These are phyloP conservation scores for Psidium guajava DNA, from an alignment of 345 rosid genomes.

Conservation along the genomic window DNA sequence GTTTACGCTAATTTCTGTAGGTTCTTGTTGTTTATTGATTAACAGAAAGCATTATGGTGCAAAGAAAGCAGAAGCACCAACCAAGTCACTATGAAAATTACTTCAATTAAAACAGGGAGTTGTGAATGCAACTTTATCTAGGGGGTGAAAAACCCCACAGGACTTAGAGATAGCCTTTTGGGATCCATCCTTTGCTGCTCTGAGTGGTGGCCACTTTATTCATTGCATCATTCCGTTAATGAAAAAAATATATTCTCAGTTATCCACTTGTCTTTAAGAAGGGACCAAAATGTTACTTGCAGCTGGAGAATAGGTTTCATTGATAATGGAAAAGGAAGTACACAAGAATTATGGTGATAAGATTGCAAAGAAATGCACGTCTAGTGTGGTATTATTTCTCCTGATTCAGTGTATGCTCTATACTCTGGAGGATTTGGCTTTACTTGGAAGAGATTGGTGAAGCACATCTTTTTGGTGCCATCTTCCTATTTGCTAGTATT, in stretches of 20 bases:
- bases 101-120: background rate
- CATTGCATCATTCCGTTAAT: background rate
- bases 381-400: background rate
- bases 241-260: background rate
- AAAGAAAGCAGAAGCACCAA: background rate
- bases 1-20: background rate
- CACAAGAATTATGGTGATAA: background rate
- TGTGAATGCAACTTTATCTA: background rate
- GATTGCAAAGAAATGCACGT: background rate
- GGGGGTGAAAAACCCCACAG: background rate
- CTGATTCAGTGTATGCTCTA: background rate
- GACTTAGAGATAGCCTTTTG: background rate
- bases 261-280: background rate
- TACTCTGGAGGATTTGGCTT: background rate
- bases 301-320: background rate
- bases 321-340: background rate
- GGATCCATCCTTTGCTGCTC: background rate
- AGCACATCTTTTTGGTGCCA: background rate
- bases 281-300: background rate
- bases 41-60: background rate
- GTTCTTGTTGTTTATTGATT: background rate
- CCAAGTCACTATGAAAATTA: background rate
- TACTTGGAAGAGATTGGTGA: background rate
- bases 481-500: background rate
- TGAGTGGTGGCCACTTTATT: background rate